A percentile compares a stretch with the other conserved stretches of the same genome.
These are phyloP conservation scores for Tricholoma saponaceum DNA, from an alignment of 768 basidiomycete genomes.

Conservation along the genomic window DNA sequence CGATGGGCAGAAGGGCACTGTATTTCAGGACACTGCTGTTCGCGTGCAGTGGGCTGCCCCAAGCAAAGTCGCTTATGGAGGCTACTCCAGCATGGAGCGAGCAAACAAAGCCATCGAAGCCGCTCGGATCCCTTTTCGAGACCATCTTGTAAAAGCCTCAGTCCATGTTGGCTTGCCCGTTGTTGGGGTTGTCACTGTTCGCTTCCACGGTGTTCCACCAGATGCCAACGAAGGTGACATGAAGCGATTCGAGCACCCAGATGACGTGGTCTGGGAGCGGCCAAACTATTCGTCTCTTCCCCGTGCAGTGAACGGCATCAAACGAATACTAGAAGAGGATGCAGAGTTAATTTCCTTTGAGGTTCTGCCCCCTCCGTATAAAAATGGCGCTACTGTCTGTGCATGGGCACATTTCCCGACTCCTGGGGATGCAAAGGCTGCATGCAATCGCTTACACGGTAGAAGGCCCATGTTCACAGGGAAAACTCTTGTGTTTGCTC, in stretches of 20 bases:
- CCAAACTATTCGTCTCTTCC: constrained; percentile 41
- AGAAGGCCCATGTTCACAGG: constrained; percentile 44
- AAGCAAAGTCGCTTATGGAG: constrained; percentile 52
- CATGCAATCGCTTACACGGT: constrained; percentile 39
- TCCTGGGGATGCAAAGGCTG: constrained; percentile 42
- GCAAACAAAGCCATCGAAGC: constrained; percentile 49
- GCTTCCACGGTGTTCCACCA: constrained; percentile 51
- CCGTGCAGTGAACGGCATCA: constrained; percentile 32
- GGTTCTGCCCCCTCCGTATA: constrained; percentile 47
- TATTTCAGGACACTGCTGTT: constrained; percentile 51
- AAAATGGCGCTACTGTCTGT: constrained; percentile 36
- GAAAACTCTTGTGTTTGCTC: constrained; percentile 42
- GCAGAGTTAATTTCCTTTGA: constrained; percentile 38
- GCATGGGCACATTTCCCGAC: constrained; percentile 56
- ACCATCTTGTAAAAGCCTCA: constrained; percentile 39
- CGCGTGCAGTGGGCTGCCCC: constrained; percentile 61
- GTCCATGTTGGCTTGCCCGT: constrained; percentile 56
- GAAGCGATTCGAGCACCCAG: constrained; percentile 40
- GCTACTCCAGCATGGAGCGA: constrained; percentile 46
- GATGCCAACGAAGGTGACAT: constrained; percentile 37
- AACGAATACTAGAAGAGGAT: constrained; percentile 33
- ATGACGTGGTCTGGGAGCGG: constrained; percentile 48
- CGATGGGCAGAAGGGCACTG: constrained; percentile 27
- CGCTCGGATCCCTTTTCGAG: constrained; percentile 34
- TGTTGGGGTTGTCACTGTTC: constrained; percentile 57